Evolutionary conservation across 371 early-diverging fungal genomes (phyloP).

Genomic region (Rhizopus microsporus): DNA sequence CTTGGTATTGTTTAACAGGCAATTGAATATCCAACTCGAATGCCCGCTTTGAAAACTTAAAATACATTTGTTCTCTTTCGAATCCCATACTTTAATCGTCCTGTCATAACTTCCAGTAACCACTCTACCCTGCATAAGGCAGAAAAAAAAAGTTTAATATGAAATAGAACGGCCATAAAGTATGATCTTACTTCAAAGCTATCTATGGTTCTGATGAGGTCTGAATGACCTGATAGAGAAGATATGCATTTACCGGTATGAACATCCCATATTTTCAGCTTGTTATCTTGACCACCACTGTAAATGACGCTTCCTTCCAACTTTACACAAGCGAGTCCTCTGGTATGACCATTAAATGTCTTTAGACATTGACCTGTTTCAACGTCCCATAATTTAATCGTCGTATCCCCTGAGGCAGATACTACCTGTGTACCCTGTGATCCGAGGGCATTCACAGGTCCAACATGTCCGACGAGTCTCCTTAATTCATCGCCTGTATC

Average conservation of each 20-base stretch:
- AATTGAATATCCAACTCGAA: constrained; percentile 90
- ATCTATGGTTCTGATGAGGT: constrained; percentile 88
- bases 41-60: constrained; percentile 71
- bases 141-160: background rate
- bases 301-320: constrained; percentile 84
- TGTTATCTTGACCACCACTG: constrained; percentile 90
- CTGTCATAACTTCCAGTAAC: constrained; percentile 78
- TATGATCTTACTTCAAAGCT: constrained; percentile 44
- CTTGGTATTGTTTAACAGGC: constrained; percentile 71
- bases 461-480: constrained; percentile 76
- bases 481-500: constrained; percentile 50
- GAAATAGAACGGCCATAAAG: background rate
- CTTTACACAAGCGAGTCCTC: constrained; percentile 91
- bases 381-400: constrained; percentile 86
- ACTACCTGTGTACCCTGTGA: constrained; percentile 66
- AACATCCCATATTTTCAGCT: constrained; percentile 91
- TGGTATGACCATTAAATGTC: constrained; percentile 66
- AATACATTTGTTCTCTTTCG: constrained; percentile 26
- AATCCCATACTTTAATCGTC: constrained; percentile 91
- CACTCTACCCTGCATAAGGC: constrained; percentile 35
- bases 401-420: constrained; percentile 84
- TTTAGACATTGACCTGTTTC: constrained; percentile 61
- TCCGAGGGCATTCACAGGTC: constrained; percentile 87
- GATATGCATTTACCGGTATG: constrained; percentile 70
- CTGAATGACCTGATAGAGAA: constrained; percentile 81